phyloP scores from a whole-genome alignment of 2,329 filamentous ascomycete species.

The Alternaria sp. region DNA sequence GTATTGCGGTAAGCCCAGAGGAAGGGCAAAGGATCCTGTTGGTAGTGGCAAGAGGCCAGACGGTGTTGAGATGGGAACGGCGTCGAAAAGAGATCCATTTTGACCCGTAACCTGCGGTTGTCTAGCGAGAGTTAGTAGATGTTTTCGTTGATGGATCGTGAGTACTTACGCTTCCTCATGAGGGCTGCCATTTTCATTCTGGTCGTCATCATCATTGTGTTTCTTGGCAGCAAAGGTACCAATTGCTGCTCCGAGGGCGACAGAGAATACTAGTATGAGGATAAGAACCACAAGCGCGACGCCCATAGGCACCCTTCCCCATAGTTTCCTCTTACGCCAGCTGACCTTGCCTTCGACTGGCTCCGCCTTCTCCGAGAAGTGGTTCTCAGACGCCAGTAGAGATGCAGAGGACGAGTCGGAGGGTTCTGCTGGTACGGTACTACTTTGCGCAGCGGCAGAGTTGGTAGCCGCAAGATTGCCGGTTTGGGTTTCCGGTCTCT shows the following conservation, averaged over 20 bases:
- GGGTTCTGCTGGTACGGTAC: conserved; percentile 30
- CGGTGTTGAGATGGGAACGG: conserved; percentile 57
- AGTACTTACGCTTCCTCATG: conserved; percentile 40
- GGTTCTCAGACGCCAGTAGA: conserved; percentile 29
- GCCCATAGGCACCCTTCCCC: conserved; percentile 59
- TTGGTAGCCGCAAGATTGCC: conserved; percentile 26
- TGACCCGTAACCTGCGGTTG: conserved; percentile 55
- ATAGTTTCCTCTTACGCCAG: conserved; percentile 54
- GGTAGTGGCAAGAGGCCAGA: conserved; percentile 54
- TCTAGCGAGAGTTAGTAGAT: conserved; percentile 30
- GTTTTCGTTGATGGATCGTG: not conserved
- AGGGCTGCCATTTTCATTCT: conserved; percentile 18
- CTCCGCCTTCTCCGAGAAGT: conserved; percentile 39
- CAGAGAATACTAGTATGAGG: conserved; percentile 54
- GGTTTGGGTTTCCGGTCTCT: conserved; percentile 42
- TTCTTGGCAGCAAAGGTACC: conserved; percentile 59
- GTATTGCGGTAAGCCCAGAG: conserved; percentile 49
- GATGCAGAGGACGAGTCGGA: conserved; percentile 39
- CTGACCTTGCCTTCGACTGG: conserved; percentile 22
- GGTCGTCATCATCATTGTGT: conserved; percentile 21
- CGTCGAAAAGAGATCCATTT: conserved; percentile 57
- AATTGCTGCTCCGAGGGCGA: conserved; percentile 60
- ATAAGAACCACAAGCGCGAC: conserved; percentile 55
- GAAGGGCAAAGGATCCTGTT: conserved; percentile 58
- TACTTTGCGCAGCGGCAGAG: conserved; percentile 15